Base-by-base conservation (phyloP, 73 alveolate species). In the Uronychia setigera region DNA sequence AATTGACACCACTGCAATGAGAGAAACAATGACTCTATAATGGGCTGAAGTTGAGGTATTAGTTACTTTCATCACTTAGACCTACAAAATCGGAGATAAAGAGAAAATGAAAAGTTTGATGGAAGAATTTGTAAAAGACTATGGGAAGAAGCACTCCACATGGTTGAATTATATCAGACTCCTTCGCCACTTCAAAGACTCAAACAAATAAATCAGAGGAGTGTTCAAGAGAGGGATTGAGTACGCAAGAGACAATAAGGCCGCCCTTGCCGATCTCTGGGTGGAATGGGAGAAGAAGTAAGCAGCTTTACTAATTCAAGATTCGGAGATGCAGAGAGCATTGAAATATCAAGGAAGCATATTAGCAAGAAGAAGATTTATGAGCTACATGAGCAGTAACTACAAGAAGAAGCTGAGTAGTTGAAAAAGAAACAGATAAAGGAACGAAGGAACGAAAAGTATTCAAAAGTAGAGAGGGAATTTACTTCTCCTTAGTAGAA, bases 31-130 rank as follows among this genome's bases (percentile, higher is more conserved):
- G 31, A 27, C 32, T 1, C 74, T 85, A 14, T 29, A 77, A 31
- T 78, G 86, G 86, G 91, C 91, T 27, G 91, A 85, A 57, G 80
- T 85, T 13, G 91, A 85, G 58, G 85, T n/a, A n/a, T n/a, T n/a
- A n/a, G n/a, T n/a, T n/a, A n/a, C n/a, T n/a, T n/a, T n/a, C n/a
- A n/a, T n/a, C n/a, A n/a, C n/a, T n/a, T n/a, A n/a, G n/a, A n/a
- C 91, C 74, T 77, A 77, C 58, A 85, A 85, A 32, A 77, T 85
- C 26, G 28, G 34, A 25, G 91, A 85, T 31, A 85, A 85, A 32
- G 77, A 85, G 32, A 0, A 85, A 59, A 58, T 85, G 60, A 26
- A 34, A 58, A 80, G 58, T 5, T 1, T 85, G 26, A 85, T 85
- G 91, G 91, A 85, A 30, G 81, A 85, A 1, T 85, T 34, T 32